These are phyloP conservation scores for Neurospora sp. DNA, from an alignment of 495 filamentous ascomycete species.

Conservation along the genomic window DNA sequence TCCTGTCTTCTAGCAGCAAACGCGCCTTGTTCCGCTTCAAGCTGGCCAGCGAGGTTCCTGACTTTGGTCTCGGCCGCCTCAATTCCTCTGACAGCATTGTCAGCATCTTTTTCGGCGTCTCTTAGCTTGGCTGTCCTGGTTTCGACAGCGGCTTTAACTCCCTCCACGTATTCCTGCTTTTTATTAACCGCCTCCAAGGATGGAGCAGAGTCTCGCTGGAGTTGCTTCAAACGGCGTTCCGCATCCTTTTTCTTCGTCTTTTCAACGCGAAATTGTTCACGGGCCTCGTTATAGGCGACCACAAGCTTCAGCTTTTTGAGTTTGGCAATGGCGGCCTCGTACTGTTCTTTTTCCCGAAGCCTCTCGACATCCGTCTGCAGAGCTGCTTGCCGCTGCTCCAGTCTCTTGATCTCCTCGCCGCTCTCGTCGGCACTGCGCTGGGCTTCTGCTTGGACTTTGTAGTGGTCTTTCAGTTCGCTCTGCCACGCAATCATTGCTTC, in stretches of 20 bases:
- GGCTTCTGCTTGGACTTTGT: slow-evolving; percentile 56
- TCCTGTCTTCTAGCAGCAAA: slow-evolving; percentile 44
- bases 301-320: slow-evolving; percentile 58
- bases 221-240: slow-evolving; percentile 38
- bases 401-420: slow-evolving; percentile 49
- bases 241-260: slow-evolving; percentile 39
- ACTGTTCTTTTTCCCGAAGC: slow-evolving; percentile 60
- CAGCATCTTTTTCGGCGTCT: slow-evolving; percentile 42
- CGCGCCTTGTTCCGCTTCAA: slow-evolving; percentile 46
- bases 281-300: slow-evolving; percentile 46
- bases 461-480: slow-evolving; percentile 55
- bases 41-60: slow-evolving; percentile 43
- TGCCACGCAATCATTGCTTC: slow-evolving; percentile 75
- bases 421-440: slow-evolving; percentile 48
- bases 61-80: slow-evolving; percentile 42
- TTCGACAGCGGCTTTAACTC: slow-evolving; percentile 38
- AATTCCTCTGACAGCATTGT: slow-evolving; percentile 37
- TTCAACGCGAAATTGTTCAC: slow-evolving; percentile 29
- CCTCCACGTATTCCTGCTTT: slow-evolving; percentile 51
- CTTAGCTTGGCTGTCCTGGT: slow-evolving; percentile 42
- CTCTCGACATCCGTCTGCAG: slow-evolving; percentile 77
- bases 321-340: slow-evolving; percentile 54
- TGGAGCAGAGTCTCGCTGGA: slow-evolving; percentile 57
- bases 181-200: slow-evolving; percentile 51
- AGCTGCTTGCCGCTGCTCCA: slow-evolving; percentile 65